These are phyloP conservation scores for Salix udensis DNA, from an alignment of 345 rosid genomes.

Conservation along the genomic window DNA sequence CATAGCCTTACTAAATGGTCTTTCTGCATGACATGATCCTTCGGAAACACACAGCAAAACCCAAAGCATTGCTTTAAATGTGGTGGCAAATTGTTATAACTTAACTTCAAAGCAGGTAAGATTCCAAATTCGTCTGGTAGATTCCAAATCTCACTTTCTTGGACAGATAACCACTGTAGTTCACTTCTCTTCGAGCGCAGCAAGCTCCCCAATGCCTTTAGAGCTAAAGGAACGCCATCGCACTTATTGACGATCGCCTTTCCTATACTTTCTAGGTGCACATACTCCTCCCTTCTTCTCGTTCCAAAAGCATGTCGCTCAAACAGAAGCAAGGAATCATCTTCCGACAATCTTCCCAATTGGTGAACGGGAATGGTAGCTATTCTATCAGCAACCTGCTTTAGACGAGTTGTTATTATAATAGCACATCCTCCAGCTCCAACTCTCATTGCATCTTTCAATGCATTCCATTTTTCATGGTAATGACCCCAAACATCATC, in stretches of 20 bases:
- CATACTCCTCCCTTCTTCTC: neutral
- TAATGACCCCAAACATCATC: slow-evolving; percentile 9
- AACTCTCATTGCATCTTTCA: neutral
- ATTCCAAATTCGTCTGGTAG: neutral
- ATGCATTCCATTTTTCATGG: neutral
- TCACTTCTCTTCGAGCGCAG: neutral
- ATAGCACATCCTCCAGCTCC: slow-evolving; percentile 3
- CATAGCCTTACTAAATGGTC: slow-evolving; percentile 13
- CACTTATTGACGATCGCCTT: slow-evolving; percentile 13
- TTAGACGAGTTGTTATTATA: neutral
- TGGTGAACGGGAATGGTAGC: neutral
- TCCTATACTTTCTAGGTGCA: slow-evolving; percentile 6
- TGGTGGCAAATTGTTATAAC: neutral
- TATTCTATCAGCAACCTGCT: slow-evolving; percentile 1
- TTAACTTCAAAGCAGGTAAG: neutral
- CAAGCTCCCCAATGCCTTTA: slow-evolving; percentile 8
- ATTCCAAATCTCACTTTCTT: too few relatives aligned
- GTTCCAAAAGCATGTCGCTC: neutral
- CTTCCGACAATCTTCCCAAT: neutral
- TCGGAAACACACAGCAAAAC: slow-evolving; percentile 3
- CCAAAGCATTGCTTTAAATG: slow-evolving; percentile 8
- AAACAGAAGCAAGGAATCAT: slow-evolving; percentile 14
- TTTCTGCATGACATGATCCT: neutral
- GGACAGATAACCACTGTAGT: too few relatives aligned
- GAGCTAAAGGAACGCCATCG: slow-evolving; percentile 15